These are phyloP conservation scores for Aureobasidium mangrovei DNA, from an alignment of 2,329 filamentous ascomycete species.

Conservation along the genomic window DNA sequence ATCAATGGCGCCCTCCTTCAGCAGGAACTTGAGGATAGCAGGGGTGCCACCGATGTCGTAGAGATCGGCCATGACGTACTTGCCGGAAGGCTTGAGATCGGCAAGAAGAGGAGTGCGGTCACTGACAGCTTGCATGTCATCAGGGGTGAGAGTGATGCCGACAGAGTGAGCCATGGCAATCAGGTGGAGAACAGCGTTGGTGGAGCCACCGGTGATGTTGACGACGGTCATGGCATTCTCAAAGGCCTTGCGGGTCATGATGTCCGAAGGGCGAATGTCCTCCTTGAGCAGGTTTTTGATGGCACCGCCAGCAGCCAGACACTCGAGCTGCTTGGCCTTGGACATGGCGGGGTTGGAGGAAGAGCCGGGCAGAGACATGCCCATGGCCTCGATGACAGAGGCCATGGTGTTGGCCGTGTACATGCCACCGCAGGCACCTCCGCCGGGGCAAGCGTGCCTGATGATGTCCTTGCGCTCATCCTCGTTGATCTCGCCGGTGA, in stretches of 20 bases:
- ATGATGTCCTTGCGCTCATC: slow-evolving; percentile 92
- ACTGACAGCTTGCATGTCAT: slow-evolving; percentile 44
- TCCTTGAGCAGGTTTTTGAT: slow-evolving; percentile 44
- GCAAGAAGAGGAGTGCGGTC: slow-evolving; percentile 43
- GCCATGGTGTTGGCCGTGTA: slow-evolving; percentile 48
- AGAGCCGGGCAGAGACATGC: slow-evolving; percentile 43
- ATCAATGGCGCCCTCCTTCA: slow-evolving; percentile 41
- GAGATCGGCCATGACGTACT: slow-evolving; percentile 53
- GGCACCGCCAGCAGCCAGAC: slow-evolving; percentile 40
- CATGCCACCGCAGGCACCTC: slow-evolving; percentile 79
- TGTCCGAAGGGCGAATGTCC: slow-evolving; percentile 42
- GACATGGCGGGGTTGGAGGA: slow-evolving; percentile 44
- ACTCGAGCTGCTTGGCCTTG: slow-evolving; percentile 43
- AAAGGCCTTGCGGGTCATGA: slow-evolving; percentile 40
- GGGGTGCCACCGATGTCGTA: slow-evolving; percentile 44
- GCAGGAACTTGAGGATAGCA: slow-evolving; percentile 41
- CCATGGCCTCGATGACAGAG: slow-evolving; percentile 43
- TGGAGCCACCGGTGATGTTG: slow-evolving; percentile 43
- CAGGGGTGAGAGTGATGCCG: slow-evolving; percentile 42
- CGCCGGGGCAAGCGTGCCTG: slow-evolving; percentile 76
- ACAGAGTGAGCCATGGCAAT: slow-evolving; percentile 44
- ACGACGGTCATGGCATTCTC: slow-evolving; percentile 45
- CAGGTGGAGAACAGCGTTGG: slow-evolving; percentile 43
- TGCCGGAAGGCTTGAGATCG: slow-evolving; percentile 44
- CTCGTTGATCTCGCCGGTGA: slow-evolving; percentile 84